These are phyloP conservation scores for Rhynchospora pubera DNA, from an alignment of 176 grass and related monocot species.

Conservation along the genomic window DNA sequence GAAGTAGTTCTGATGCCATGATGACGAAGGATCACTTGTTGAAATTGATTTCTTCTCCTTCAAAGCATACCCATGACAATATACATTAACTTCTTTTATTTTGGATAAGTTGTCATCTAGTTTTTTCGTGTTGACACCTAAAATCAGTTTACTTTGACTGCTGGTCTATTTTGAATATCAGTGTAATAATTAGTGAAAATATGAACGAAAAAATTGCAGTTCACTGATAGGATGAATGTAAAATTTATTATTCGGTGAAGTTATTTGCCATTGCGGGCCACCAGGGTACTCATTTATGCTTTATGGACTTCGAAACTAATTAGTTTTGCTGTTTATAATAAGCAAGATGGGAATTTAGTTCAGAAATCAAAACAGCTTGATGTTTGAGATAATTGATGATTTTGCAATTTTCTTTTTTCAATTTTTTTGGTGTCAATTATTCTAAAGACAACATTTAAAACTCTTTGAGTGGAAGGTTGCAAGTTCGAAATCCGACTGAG, in stretches of 20 bases:
- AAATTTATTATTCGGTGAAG: background rate
- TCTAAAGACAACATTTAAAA: too few species aligned
- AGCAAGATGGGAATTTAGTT: background rate
- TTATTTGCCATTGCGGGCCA: too few species aligned
- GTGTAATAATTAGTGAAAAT: background rate
- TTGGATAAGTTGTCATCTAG: background rate
- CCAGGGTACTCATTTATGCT: too few species aligned
- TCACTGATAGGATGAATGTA: background rate
- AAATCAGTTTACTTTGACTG: too few species aligned
- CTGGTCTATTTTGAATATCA: background rate
- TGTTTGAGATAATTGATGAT: background rate
- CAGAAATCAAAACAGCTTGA: too few species aligned
- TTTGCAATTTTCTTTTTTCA: background rate
- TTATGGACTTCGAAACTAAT: too few species aligned
- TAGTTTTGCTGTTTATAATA: background rate
- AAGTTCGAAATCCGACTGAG: too few species aligned
- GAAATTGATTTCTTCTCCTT: background rate
- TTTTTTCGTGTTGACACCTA: background rate
- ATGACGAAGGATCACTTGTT: conserved; percentile 8
- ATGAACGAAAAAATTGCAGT: background rate
- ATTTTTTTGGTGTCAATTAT: background rate
- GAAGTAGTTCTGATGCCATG: background rate
- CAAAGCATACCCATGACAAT: background rate
- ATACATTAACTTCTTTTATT: background rate
- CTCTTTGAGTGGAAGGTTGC: too few species aligned